A percentile compares a stretch with the other conserved stretches of the same genome.
phyloP scores from a whole-genome alignment of 352 stramenopile genomes.

The Plasmopara viticola region DNA sequence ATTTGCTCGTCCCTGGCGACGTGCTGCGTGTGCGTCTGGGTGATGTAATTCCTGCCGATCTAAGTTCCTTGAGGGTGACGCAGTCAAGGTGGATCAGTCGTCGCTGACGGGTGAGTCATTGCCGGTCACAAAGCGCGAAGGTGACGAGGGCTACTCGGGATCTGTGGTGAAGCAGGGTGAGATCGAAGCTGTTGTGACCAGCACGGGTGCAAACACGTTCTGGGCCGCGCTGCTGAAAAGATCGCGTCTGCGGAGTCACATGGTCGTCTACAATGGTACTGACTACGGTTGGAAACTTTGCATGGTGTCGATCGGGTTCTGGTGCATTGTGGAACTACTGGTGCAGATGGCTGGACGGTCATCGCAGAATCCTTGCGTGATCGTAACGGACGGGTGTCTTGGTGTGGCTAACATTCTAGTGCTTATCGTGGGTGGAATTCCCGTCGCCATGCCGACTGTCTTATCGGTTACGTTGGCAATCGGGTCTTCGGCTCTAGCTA shows the following conservation, averaged over 20 bases:
- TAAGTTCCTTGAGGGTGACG: conserved; percentile 80
- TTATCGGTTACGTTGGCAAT: conserved; percentile 89
- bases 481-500: conserved; percentile 81
- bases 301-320: conserved; percentile 82
- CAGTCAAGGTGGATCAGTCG: conserved; percentile 87
- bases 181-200: conserved; percentile 86
- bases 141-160: conserved; percentile 74
- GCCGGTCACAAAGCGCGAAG: conserved; percentile 81
- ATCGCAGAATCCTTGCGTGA: conserved; percentile 78
- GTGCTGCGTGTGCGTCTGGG: conserved; percentile 78
- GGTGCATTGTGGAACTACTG: conserved; percentile 80
- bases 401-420: conserved; percentile 78
- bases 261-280: conserved; percentile 89
- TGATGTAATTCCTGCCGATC: conserved; percentile 89
- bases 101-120: conserved; percentile 93
- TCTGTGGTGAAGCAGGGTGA: conserved; percentile 87
- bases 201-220: conserved; percentile 88
- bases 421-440: conserved; percentile 89
- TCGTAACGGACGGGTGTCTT: conserved; percentile 64
- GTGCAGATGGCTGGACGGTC: conserved; percentile 71
- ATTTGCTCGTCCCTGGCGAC: conserved; percentile 64
- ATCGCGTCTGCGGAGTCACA: conserved; percentile 67
- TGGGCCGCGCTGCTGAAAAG: conserved; percentile 82
- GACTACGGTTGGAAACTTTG: conserved; percentile 89
- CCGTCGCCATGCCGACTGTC: conserved; percentile 92